Evolutionary conservation across 768 basidiomycete species (phyloP), one percentile per base, ranked within the genome.

Genomic region (Chiua virens): DNA sequence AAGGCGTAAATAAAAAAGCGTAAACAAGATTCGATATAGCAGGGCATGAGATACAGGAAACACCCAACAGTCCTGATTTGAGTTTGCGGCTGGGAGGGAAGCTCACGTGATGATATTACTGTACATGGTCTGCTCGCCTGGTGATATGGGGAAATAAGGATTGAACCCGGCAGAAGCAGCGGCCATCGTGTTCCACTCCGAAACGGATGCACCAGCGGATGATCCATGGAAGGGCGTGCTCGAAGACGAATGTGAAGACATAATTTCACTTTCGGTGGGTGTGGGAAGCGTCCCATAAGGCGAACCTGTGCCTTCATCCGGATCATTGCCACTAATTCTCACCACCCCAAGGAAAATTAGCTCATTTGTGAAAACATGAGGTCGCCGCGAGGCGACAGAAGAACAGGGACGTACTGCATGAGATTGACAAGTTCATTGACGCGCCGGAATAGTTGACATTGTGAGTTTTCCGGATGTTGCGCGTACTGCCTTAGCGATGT

Each of bases 91-190:
- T 34, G 7, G 34, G 17, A 17, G 32, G 32, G 17, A 30, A 20
- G 43, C 53, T 81, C 71, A 82, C 58, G 75, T 74, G 59, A 83
- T 81, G 59, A 83, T 80, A 56, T 77, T 79, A 59, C 71, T 75
- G 66, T 83, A 83, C 56, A 85, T 77, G 61, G 65, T 69, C 59
- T 80, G 79, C 45, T 83, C 80, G 58, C 76, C 80, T 45, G 70
- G 62, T 38, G 77, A 69, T 53, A 83, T 73, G 30, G 85, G 80
- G 63, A 88, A 88, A 67, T 88, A 88, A 6, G 86, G 75, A 48
- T 83, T 86, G 69, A 85, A 87, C 28, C 79, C 78, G 25, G 79
- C 61, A 21, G 78, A 73, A 34, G 73, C 61, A 23, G 78, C 73
- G 34, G 73, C 60, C 64, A 84, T 73, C 50, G 78, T 73, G 56